Evolutionary conservation across 148 eudicot genomes (phyloP).

Genomic region (Talinum fruticosum): DNA sequence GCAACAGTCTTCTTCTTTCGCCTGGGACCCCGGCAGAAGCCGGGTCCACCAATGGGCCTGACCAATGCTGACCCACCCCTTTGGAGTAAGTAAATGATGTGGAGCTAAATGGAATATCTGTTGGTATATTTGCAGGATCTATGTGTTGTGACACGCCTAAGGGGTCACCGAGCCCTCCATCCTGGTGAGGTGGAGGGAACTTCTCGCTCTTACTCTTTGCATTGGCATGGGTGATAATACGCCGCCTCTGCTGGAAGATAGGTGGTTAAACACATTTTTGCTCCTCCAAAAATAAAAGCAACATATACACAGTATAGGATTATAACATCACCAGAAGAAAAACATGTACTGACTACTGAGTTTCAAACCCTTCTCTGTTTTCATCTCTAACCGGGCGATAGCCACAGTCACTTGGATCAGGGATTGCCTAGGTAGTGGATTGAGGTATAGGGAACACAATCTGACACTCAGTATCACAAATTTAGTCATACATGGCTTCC

Average conservation of each 20-base stretch:
- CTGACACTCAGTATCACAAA: no score
- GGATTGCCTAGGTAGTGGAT: no score
- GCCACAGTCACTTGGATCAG: no score
- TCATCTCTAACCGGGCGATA: background rate
- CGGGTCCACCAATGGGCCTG: constrained; percentile 85
- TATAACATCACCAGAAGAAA: background rate
- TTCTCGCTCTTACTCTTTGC: constrained; percentile 99
- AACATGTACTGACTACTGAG: background rate
- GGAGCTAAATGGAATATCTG: constrained; percentile 77
- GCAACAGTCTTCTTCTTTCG: constrained; percentile 46
- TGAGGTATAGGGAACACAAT: no score
- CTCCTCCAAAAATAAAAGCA: background rate
- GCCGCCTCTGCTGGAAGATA: constrained; percentile 63
- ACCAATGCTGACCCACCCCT: constrained; percentile 73
- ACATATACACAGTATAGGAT: background rate
- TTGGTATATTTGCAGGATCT: constrained; percentile 67
- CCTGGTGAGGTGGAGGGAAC: constrained; percentile 98
- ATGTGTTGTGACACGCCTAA: constrained; percentile 90
- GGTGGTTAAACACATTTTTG: background rate
- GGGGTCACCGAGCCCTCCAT: constrained; percentile 86
- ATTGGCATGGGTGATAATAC: constrained; percentile 80
- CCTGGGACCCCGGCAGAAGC: constrained; percentile 55
- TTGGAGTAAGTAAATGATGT: constrained; percentile 64
- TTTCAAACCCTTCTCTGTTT: background rate
- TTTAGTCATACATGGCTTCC: no score